Evolutionary conservation across 345 rosid species (phyloP).

Genomic region (Carallia pectinifolia): DNA sequence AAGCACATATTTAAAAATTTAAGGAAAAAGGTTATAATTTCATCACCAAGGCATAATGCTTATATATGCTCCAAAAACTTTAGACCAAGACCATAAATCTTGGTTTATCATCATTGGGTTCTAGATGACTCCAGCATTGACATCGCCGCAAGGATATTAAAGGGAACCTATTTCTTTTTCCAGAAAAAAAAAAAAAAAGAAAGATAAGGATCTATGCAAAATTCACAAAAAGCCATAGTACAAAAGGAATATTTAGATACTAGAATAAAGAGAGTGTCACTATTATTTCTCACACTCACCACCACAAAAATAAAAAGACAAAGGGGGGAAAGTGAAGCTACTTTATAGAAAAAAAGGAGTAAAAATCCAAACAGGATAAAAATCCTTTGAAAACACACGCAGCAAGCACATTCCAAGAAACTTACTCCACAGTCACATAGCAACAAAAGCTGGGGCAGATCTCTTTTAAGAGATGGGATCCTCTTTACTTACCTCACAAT

Average conservation of each 20-base stretch:
- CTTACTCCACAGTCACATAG: not conserved
- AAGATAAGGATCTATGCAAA: constrained; percentile 16
- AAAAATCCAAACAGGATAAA: not conserved
- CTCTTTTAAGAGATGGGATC: not conserved
- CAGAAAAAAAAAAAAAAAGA: not conserved
- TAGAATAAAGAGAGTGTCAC: not conserved
- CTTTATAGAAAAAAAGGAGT: constrained; percentile 6
- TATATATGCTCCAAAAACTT: not conserved
- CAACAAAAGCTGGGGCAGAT: too few relatives aligned
- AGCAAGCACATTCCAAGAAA: constrained; percentile 12
- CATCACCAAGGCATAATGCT: not conserved
- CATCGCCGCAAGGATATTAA: not conserved
- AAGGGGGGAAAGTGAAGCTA: constrained; percentile 6
- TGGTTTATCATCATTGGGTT: not conserved
- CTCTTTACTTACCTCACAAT: not conserved
- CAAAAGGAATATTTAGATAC: constrained; percentile 15
- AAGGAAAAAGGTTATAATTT: not conserved
- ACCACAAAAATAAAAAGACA: constrained; percentile 8
- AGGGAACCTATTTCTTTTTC: not conserved
- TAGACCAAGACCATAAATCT: constrained; percentile 10
- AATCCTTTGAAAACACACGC: not conserved
- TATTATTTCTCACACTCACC: constrained; percentile 6
- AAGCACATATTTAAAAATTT: not conserved
- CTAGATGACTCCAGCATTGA: not conserved
- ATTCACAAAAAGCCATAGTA: constrained; percentile 6